Evolutionary conservation across 257 asterid species (phyloP), one percentile per base, ranked within the genome.

Genomic region (Penstemon barbatus): DNA sequence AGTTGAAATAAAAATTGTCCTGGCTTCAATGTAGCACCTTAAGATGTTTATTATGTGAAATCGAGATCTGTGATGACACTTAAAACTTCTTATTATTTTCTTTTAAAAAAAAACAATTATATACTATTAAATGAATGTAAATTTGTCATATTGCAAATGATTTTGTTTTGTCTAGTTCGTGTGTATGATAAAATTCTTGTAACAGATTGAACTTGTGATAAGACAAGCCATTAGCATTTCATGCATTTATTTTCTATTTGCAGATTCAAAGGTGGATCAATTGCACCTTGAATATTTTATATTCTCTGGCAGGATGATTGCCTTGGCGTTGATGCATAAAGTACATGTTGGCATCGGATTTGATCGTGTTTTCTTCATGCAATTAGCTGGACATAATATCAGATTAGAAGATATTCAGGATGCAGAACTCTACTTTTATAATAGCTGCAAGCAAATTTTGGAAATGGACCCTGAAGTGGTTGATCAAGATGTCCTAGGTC

Each of bases 231-330:
- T 66, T 67, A 61, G 61, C 67, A 53, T 64, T 66, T 66, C 71
- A 33, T 74, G 46, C 55, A 10, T 25, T 41, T 25, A 57, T 52
- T 51, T 69, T 74, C 12, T 72, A 50, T 72, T 70, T 83, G 89
- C 96, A 94, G 99, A 91, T 13, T 94, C 97, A 13, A 87, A 82
- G 78, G 97, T 94, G 88, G 89, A 94, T 77, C 96, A 93, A 5
- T 42, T 89, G 88, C 95, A 89, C 85, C 96, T 86, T 18, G 86
- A 89, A 65, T 94, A 94, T 76, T 94, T 87, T 78, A 81, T 68
- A 75, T 91, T 94, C 82, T 72, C 89, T 15, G 99, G 99, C 74
- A 84, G 96, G 80, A 83, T 91, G 78, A 85, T 91, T 75, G 99
- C 99, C 54, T 80, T 94, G 68, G 91, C 97, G 68, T 80, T 94